Conservation (phyloP, 805 yeast genomes). For the Ogataea populi-albae region DNA sequence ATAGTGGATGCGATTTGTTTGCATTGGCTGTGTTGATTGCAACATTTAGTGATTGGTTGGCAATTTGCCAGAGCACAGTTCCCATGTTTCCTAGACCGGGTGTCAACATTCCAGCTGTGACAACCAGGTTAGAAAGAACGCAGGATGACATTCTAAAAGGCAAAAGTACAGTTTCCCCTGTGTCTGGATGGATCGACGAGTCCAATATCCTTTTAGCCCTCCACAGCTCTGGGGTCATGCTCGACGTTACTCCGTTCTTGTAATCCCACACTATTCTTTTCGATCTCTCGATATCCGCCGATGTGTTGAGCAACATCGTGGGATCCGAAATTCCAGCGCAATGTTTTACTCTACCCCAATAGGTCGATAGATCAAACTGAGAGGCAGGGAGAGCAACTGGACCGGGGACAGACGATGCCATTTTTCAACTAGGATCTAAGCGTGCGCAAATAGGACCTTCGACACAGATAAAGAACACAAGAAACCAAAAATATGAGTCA, state of each 20-base stretch:
- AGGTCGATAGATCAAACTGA: conserved; percentile 72
- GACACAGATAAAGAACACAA: no score
- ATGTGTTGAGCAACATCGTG: conserved; percentile 73
- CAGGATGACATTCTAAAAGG: conserved; percentile 98
- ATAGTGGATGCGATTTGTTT: conserved; percentile 88
- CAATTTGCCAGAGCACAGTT: conserved; percentile 95
- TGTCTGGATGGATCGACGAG: conserved; percentile 94
- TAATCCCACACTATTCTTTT: conserved; percentile 66
- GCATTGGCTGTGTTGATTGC: conserved; percentile 97
- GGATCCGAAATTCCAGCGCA: conserved; percentile 94
- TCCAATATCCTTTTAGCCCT: conserved; percentile 81
- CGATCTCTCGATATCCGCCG: conserved; percentile 60
- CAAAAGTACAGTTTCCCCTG: conserved; percentile 85
- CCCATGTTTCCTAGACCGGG: conserved; percentile 90
- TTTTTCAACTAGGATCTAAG: no score
- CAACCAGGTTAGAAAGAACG: conserved; percentile 89
- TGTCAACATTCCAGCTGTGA: conserved; percentile 96
- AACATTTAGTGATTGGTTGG: conserved; percentile 94
- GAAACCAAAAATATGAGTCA: no score
- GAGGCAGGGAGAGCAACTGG: conserved; percentile 77
- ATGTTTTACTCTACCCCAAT: conserved; percentile 93
- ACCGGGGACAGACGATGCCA: conserved; percentile 91
- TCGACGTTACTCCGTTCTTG: conserved; percentile 60
- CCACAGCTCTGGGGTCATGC: conserved; percentile 85
- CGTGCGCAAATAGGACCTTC: no score